Evolutionary conservation across 805 yeast genomes (phyloP).

Genomic region (Metschnikowia picachoensis): DNA sequence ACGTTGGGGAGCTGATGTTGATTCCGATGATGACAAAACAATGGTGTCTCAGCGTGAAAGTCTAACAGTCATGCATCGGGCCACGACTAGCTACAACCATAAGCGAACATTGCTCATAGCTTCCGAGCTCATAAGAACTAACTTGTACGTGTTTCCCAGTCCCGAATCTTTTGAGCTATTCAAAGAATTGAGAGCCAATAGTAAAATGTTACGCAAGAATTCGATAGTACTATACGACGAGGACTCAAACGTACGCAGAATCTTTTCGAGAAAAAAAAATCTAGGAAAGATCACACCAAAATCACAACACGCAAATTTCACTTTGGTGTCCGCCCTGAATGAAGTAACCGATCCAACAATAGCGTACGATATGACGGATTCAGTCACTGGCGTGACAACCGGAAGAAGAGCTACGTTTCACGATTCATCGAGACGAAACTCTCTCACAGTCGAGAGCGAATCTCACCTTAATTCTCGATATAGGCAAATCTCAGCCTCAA

Average conservation of each 20-base stretch:
- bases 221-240: slow-evolving; percentile 15
- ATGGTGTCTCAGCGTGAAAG: slow-evolving; percentile 5
- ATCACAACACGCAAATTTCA: too few species aligned
- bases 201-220: slow-evolving; percentile 21
- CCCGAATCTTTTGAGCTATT: slow-evolving; percentile 28
- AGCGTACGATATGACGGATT: too few species aligned
- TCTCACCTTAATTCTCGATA: too few species aligned
- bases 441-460: too few species aligned
- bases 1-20: neutral
- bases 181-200: slow-evolving; percentile 22
- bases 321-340: too few species aligned
- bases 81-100: slow-evolving; percentile 20
- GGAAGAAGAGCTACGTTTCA: too few species aligned
- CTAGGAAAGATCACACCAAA: too few species aligned
- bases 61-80: slow-evolving; percentile 20
- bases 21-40: slow-evolving; percentile 13
- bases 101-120: slow-evolving; percentile 32
- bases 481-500: too few species aligned
- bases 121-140: slow-evolving; percentile 29
- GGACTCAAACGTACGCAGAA: slow-evolving; percentile 1
- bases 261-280: neutral
- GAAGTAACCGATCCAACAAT: too few species aligned
- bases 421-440: too few species aligned
- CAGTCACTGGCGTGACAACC: too few species aligned
- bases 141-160: slow-evolving; percentile 29